A percentile compares a stretch with the other conserved stretches of the same genome.
Conservation (phyloP, 441 rosid species). For the Jatropha podagrica region DNA sequence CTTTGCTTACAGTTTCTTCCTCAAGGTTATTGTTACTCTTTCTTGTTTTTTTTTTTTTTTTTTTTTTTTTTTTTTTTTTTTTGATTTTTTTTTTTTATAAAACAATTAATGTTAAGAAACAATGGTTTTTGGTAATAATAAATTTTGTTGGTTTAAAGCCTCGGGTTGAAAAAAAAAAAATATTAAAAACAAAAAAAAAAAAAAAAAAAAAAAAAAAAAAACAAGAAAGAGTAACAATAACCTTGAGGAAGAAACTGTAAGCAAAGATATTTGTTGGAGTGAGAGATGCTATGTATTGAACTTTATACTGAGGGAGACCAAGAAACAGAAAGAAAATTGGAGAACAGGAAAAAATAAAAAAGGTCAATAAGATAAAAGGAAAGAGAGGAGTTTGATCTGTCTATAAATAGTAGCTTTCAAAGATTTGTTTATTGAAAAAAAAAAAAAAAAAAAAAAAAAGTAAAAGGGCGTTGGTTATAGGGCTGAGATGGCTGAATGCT, state of each 20-base stretch:
- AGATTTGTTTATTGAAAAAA: not conserved
- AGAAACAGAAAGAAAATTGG: conserved; percentile 1
- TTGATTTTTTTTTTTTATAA: too few relatives aligned
- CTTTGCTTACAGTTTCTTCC: not conserved
- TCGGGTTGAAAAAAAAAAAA: too few relatives aligned
- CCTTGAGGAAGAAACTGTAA: not conserved
- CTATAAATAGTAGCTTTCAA: not conserved
- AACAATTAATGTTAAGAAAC: too few relatives aligned
- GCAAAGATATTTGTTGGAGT: not conserved
- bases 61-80: too few relatives aligned
- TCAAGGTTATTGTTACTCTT: not conserved
- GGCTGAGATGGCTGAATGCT: conserved; percentile 6
- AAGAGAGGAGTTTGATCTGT: not conserved
- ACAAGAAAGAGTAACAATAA: too few relatives aligned
- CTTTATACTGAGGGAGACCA: not conserved
- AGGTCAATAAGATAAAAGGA: not conserved
- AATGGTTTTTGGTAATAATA: too few relatives aligned
- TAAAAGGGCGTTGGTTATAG: not conserved
- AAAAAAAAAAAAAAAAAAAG: too few relatives aligned
- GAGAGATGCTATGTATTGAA: not conserved
- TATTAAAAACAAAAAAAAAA: too few relatives aligned
- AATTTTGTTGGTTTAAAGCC: too few relatives aligned
- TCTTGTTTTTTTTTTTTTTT: too few relatives aligned
- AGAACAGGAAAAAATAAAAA: not conserved
- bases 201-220: too few relatives aligned